Evolutionary conservation across 2,329 filamentous ascomycete species (phyloP).

Genomic region (Hymenoscyphus salicellus): DNA sequence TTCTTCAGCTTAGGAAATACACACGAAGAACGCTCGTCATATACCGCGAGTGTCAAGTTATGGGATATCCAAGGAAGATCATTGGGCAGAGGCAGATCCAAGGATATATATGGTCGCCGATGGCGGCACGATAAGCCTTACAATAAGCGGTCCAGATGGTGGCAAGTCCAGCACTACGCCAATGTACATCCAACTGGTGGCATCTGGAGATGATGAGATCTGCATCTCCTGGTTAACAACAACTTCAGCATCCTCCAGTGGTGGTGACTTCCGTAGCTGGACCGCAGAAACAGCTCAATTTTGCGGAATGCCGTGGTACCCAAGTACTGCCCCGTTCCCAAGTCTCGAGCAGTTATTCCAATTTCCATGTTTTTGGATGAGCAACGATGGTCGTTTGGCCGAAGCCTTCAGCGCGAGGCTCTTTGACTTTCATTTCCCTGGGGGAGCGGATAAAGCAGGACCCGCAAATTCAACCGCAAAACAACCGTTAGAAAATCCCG

Average conservation of each 20-base stretch:
- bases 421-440: conserved; percentile 9
- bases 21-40: too few relatives aligned
- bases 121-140: not conserved
- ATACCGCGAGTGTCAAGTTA: not conserved
- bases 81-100: not conserved
- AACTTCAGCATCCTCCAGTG: not conserved
- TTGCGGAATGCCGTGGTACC: conserved; percentile 7
- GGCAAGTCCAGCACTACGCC: not conserved
- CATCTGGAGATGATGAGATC: not conserved
- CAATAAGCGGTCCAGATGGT: not conserved
- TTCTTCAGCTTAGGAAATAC: not conserved
- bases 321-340: conserved; percentile 8
- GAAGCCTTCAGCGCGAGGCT: conserved; percentile 8
- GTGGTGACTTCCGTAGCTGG: not conserved
- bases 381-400: conserved; percentile 8
- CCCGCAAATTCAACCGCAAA: not conserved
- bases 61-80: not conserved
- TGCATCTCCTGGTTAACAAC: conserved; percentile 6
- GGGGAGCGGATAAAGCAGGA: not conserved
- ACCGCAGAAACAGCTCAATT: not conserved
- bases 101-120: not conserved
- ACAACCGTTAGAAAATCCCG: not conserved
- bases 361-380: conserved; percentile 10
- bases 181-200: not conserved
- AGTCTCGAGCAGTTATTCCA: not conserved